Evolutionary conservation across 2,329 filamentous ascomycete genomes (phyloP).

Genomic region (Microdochium bolleyi): DNA sequence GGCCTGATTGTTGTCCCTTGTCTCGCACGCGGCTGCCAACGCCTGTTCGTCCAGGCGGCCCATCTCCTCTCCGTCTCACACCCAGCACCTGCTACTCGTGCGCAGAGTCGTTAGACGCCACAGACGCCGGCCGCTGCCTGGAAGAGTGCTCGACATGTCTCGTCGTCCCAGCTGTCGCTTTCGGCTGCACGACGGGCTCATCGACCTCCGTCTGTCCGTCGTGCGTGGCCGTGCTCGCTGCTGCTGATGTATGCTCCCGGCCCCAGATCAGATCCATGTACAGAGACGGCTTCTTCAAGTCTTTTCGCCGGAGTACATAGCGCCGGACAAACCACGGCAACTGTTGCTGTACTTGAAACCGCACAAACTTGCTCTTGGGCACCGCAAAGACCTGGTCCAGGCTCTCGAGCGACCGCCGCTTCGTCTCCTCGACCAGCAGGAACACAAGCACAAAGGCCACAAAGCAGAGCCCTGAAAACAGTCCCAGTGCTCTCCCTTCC

Average conservation of each 20-base stretch:
- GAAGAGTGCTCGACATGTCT: background rate
- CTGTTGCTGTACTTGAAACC: conserved; percentile 23
- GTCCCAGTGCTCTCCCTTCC: conserved; percentile 18
- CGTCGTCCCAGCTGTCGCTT: background rate
- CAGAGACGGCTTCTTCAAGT: conserved; percentile 16
- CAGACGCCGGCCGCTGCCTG: too few relatives aligned
- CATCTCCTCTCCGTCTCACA: too few relatives aligned
- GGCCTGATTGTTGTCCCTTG: too few relatives aligned
- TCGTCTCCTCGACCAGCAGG: conserved; percentile 34
- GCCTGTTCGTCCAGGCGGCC: too few relatives aligned
- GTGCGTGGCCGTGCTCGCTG: too few relatives aligned
- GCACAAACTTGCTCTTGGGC: conserved; percentile 28
- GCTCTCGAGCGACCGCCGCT: conserved; percentile 28
- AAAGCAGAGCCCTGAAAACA: conserved; percentile 38
- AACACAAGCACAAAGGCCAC: conserved; percentile 36
- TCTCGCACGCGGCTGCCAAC: too few relatives aligned
- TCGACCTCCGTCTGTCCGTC: too few relatives aligned
- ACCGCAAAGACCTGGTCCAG: conserved; percentile 29
- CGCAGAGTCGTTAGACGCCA: too few relatives aligned
- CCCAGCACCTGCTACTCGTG: too few relatives aligned
- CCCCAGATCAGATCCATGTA: conserved; percentile 24
- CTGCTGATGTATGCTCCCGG: too few relatives aligned
- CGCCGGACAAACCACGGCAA: conserved; percentile 25
- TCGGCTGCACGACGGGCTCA: too few relatives aligned
- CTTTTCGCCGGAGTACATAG: conserved; percentile 12